Base-by-base conservation (phyloP, 1,139 yeast species). In the Blastobotrys persicus region DNA sequence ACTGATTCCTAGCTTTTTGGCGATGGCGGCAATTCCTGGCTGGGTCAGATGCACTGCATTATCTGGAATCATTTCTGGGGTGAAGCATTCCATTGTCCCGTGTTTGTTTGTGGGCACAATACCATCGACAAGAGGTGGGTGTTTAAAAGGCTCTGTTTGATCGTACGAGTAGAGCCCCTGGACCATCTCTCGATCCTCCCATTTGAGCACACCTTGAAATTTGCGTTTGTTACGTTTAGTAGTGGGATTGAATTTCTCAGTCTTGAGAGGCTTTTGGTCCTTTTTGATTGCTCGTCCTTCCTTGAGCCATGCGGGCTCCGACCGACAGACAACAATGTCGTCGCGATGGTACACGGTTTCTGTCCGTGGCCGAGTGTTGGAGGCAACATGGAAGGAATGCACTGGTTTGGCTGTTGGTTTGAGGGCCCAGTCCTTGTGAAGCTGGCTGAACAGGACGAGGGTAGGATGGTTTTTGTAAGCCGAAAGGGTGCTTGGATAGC, bases 231-330 rank as follows among this genome's bases (percentile, higher is more conserved):
- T 51, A 50, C 58, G 41, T 52, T 59, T 47, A 52, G 69, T 55
- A 9, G 51, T 41, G 4, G 55, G 56, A 12, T 31, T 55, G 46
- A 28, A 57, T 23, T 44, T 43, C 39, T 38, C 71, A 0, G 68
- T 65, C 58, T 81, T 78, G 57, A 82, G 60, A 0, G 87, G 80
- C 46, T 77, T 76, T 20, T 74, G 80, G 0, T 88, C 91, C 2
- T 80, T 65, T 56, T 81, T 85, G 46, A 86, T 65, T 0, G 81
- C 75, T 33, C 92, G 66, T 0, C 95, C 95, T 50, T 76, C 69
- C 71, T 83, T 75, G 58, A 79, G 83, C 95, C 95, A 87, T 2
- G 85, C 88, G 58, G 78, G 78, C 1, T 88, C 83, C 1, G 86
- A 78, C 52, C 81, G 70, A 34, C 86, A 72, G 6, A 60, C 60